Conservation (phyloP, 192 early-diverging fungal species). For the Rhizophagus prolifer region DNA sequence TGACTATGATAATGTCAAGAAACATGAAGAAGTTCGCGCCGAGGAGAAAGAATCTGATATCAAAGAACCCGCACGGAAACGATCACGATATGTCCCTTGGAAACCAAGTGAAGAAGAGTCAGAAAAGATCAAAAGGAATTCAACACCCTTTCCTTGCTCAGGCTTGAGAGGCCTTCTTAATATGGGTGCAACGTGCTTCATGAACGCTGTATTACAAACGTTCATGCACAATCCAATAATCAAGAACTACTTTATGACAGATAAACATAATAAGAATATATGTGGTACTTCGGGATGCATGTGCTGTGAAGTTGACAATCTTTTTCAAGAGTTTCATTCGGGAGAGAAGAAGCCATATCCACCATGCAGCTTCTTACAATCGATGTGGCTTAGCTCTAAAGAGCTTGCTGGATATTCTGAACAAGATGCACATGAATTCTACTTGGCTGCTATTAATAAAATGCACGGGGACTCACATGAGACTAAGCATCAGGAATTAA, state of each 20-base stretch:
- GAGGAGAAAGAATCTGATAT: slow-evolving; percentile 39
- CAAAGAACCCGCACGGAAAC: slow-evolving; percentile 53
- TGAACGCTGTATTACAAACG: slow-evolving; percentile 91
- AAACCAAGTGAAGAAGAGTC: slow-evolving; percentile 47
- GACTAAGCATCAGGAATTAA: slow-evolving; percentile 29
- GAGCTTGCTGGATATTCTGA: slow-evolving; percentile 91
- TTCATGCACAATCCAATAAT: slow-evolving; percentile 91
- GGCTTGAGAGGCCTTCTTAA: slow-evolving; percentile 89
- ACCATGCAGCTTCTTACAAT: slow-evolving; percentile 78
- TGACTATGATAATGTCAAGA: background rate
- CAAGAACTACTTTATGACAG: slow-evolving; percentile 87
- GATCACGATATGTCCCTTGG: slow-evolving; percentile 53
- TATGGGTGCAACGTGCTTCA: slow-evolving; percentile 95
- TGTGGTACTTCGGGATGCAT: slow-evolving; percentile 75
- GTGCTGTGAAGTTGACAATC: slow-evolving; percentile 88
- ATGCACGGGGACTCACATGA: slow-evolving; percentile 71
- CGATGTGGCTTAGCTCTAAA: slow-evolving; percentile 86
- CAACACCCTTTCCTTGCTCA: slow-evolving; percentile 36
- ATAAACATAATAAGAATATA: slow-evolving; percentile 70
- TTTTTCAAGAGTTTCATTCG: slow-evolving; percentile 73
- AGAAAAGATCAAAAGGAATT: slow-evolving; percentile 43
- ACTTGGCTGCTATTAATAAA: slow-evolving; percentile 84
- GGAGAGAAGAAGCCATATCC: slow-evolving; percentile 73
- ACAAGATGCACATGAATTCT: slow-evolving; percentile 98
- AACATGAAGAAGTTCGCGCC: background rate